phyloP scores from a whole-genome alignment of 768 basidiomycete genomes.

The Rhodotorula paludigena region DNA sequence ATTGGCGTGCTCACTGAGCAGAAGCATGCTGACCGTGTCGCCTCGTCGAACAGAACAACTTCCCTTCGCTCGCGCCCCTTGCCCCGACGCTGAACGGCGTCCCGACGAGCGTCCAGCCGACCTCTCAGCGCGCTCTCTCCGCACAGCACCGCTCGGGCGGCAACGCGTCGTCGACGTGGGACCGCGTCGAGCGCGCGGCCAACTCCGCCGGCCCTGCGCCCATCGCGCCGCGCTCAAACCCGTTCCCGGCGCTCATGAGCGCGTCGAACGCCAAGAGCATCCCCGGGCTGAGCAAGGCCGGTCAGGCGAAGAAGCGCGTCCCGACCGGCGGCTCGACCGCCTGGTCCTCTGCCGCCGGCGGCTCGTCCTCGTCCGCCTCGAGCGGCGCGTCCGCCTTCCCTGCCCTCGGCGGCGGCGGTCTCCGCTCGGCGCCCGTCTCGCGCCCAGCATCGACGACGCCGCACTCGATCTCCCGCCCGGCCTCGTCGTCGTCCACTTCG shows the following conservation, averaged over 20 bases:
- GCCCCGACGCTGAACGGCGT: constrained; percentile 26
- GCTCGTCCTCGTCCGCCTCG: background rate
- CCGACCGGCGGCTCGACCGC: constrained; percentile 11
- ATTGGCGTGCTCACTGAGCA: background rate
- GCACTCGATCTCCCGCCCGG: constrained; percentile 11
- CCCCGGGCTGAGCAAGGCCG: constrained; percentile 21
- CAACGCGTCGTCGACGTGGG: constrained; percentile 26
- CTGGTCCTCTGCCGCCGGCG: constrained; percentile 16
- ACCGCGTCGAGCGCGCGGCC: constrained; percentile 32
- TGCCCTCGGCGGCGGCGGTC: constrained; percentile 4
- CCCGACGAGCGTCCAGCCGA: constrained; percentile 13
- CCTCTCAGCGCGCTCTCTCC: constrained; percentile 14
- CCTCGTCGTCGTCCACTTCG: background rate
- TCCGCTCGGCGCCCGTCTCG: background rate
- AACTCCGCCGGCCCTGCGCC: constrained; percentile 15
- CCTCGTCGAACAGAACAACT: constrained; percentile 17
- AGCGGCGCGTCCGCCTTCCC: constrained; percentile 10
- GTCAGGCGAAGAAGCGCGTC: constrained; percentile 1
- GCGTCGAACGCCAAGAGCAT: constrained; percentile 23
- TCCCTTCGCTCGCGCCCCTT: constrained; percentile 35
- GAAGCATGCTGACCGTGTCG: background rate
- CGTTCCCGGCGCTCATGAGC: constrained; percentile 33
- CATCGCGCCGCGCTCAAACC: constrained; percentile 19
- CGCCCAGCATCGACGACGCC: background rate
- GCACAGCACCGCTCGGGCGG: constrained; percentile 21